Percentiles rank a stretch among this genome's conserved stretches.
phyloP scores from a whole-genome alignment of 1,284 basidiomycete genomes.

The Pisolithus thermaeus region DNA sequence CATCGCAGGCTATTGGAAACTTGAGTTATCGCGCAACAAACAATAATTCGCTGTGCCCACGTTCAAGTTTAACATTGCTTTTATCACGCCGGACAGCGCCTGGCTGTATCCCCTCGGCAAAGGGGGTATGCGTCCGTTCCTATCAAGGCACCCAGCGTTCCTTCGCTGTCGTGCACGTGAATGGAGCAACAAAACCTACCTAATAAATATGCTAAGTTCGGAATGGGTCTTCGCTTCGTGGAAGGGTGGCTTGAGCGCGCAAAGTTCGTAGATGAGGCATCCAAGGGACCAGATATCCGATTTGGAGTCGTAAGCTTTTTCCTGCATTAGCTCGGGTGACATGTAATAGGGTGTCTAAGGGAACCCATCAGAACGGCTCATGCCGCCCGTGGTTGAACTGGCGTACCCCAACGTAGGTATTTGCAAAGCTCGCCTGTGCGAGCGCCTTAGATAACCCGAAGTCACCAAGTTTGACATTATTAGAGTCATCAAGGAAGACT shows the following conservation, averaged over 20 bases:
- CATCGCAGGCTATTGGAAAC: slow-evolving; percentile 63
- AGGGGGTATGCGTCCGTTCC: slow-evolving; percentile 82
- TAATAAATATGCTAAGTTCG: slow-evolving; percentile 77
- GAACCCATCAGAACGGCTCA: background rate
- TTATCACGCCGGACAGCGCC: slow-evolving; percentile 67
- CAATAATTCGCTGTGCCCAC: slow-evolving; percentile 37
- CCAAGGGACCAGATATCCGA: slow-evolving; percentile 98
- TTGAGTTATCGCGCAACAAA: background rate
- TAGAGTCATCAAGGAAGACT: slow-evolving; percentile 82
- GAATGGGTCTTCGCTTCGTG: slow-evolving; percentile 86
- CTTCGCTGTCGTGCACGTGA: background rate
- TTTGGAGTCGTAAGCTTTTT: slow-evolving; percentile 94
- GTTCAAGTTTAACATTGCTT: slow-evolving; percentile 82
- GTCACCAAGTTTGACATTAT: slow-evolving; percentile 89
- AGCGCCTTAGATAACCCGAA: slow-evolving; percentile 95
- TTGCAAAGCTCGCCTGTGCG: slow-evolving; percentile 81
- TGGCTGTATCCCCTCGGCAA: slow-evolving; percentile 79
- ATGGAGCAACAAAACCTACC: slow-evolving; percentile 35
- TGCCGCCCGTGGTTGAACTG: background rate
- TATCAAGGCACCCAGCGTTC: slow-evolving; percentile 22
- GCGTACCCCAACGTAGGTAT: slow-evolving; percentile 92
- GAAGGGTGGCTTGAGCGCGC: slow-evolving; percentile 86
- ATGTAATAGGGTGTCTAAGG: slow-evolving; percentile 94
- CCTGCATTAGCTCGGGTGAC: slow-evolving; percentile 96
- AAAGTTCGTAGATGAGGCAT: slow-evolving; percentile 94